Conservation (phyloP, 768 basidiomycete species). For the Atractiella rhizophila region DNA sequence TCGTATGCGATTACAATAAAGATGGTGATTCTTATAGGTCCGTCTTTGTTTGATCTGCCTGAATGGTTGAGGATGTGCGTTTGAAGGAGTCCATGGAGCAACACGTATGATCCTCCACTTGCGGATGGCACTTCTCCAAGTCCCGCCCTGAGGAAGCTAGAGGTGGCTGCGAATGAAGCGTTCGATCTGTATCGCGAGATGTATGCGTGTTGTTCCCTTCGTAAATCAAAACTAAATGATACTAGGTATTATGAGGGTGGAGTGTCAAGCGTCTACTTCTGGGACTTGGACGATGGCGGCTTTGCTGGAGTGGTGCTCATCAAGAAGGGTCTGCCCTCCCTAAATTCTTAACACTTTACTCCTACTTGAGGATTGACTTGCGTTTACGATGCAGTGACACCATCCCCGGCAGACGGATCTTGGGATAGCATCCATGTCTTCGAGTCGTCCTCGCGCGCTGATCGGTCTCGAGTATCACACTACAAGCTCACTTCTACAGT, state of each 20-base stretch:
- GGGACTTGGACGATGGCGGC: conserved; percentile 78
- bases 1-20: conserved; percentile 24
- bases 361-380: background rate
- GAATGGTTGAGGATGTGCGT: conserved; percentile 3
- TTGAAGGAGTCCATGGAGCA: conserved; percentile 52
- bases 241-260: conserved; percentile 95
- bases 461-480: conserved; percentile 71
- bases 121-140: conserved; percentile 75
- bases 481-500: conserved; percentile 95
- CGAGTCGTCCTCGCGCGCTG: conserved; percentile 65
- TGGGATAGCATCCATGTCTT: conserved; percentile 99
- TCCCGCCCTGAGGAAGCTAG: conserved; percentile 60
- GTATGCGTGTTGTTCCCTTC: conserved; percentile 25
- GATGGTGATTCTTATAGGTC: conserved; percentile 16
- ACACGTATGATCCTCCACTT: conserved; percentile 44
- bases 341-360: no score
- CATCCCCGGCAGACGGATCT: conserved; percentile 43
- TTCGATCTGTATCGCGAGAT: conserved; percentile 94
- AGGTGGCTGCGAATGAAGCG: conserved; percentile 78
- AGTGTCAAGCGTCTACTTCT: conserved; percentile 82
- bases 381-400: background rate
- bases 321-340: conserved; percentile 37
- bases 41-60: background rate
- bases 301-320: conserved; percentile 91
- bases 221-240: background rate